Percentiles rank a stretch among this genome's conserved stretches.
These are phyloP conservation scores for Linnemannia hyalina DNA, from an alignment of 192 early-diverging fungal species.

Conservation along the genomic window DNA sequence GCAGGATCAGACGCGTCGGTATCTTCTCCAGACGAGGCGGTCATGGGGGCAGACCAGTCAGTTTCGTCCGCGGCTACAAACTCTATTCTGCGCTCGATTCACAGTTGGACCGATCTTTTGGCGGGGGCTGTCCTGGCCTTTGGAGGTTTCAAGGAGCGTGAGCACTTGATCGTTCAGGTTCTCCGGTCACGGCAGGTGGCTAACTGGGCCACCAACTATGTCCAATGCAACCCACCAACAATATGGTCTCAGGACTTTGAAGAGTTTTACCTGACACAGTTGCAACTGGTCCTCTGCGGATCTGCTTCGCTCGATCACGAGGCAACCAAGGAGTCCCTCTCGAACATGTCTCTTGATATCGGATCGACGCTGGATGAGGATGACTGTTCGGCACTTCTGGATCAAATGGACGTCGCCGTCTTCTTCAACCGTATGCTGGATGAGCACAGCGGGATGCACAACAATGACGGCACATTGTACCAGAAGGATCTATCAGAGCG, in stretches of 20 bases:
- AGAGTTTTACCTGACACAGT: conserved; percentile 25
- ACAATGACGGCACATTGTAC: conserved; percentile 23
- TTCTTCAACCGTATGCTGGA: conserved; percentile 46
- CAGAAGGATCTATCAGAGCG: conserved; percentile 37
- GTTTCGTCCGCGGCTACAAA: neutral
- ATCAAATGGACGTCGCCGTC: conserved; percentile 56
- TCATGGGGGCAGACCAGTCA: neutral
- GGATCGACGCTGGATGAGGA: conserved; percentile 50
- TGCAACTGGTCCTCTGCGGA: conserved; percentile 44
- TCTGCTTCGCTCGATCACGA: neutral
- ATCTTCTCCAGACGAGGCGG: neutral
- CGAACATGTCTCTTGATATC: neutral
- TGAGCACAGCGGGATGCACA: conserved; percentile 44
- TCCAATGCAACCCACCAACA: conserved; percentile 38
- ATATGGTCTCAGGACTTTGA: conserved; percentile 31
- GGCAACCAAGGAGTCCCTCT: neutral
- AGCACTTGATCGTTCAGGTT: conserved; percentile 43
- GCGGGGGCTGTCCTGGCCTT: conserved; percentile 27
- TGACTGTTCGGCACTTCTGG: conserved; percentile 57
- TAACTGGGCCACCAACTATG: conserved; percentile 26
- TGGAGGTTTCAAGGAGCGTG: conserved; percentile 17
- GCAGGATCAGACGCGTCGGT: neutral
- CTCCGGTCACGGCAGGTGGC: conserved; percentile 17
- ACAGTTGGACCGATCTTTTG: conserved; percentile 40
- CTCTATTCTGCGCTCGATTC: conserved; percentile 33